Percentiles rank a stretch among this genome's conserved stretches.
phyloP scores from a whole-genome alignment of 176 grass and related monocot species.

The Tuctoria greenei region DNA sequence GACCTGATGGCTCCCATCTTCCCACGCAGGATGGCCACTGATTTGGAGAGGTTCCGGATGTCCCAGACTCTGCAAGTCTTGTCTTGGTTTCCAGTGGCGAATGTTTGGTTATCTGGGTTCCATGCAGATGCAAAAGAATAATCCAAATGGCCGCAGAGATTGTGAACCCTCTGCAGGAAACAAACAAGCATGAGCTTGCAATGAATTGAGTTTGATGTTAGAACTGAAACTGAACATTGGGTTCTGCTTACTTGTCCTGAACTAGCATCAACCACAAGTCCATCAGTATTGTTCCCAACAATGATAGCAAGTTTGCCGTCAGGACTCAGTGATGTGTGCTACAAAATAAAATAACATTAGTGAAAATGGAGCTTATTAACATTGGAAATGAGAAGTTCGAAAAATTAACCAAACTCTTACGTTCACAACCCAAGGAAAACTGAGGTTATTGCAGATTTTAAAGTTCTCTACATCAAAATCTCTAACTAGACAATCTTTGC shows the following conservation, averaged over 20 bases:
- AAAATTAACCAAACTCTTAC: too few species aligned
- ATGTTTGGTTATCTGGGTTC: constrained; percentile 71
- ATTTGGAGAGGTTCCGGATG: constrained; percentile 69
- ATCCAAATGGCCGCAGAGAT: constrained; percentile 65
- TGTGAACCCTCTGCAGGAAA: constrained; percentile 51
- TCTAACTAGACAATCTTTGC: too few species aligned
- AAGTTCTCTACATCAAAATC: too few species aligned
- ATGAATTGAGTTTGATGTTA: background rate
- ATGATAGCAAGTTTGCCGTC: constrained; percentile 71
- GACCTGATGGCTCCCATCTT: constrained; percentile 79
- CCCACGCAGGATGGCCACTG: constrained; percentile 64
- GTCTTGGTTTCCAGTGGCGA: constrained; percentile 82
- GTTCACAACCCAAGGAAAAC: too few species aligned
- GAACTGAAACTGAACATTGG: background rate
- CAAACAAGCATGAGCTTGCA: background rate
- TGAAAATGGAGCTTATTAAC: background rate
- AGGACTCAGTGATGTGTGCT: constrained; percentile 74
- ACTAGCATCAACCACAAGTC: constrained; percentile 60
- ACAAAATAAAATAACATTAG: constrained; percentile 34
- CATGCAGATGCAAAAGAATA: constrained; percentile 90
- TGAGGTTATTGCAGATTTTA: too few species aligned
- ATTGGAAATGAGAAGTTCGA: background rate
- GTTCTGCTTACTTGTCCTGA: constrained; percentile 62
- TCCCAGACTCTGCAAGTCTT: constrained; percentile 93
- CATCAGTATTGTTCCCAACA: constrained; percentile 69